phyloP scores from a whole-genome alignment of 148 eudicot genomes.

The Diospyros kaki region DNA sequence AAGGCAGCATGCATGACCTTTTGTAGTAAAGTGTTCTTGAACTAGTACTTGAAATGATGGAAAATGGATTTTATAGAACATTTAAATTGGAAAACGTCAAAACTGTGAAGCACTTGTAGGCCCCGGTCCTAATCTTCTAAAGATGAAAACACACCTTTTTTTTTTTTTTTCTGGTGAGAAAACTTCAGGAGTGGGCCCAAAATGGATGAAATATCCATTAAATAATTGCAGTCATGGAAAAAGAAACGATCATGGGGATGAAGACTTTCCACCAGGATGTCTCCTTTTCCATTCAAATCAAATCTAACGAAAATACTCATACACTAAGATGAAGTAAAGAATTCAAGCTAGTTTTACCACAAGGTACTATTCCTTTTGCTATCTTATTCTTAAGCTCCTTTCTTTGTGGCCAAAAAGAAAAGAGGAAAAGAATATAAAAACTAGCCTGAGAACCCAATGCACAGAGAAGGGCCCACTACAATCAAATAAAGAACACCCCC shows the following conservation, averaged over 20 bases:
- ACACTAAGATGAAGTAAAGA: not conserved
- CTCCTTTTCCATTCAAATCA: not conserved
- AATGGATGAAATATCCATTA: not conserved
- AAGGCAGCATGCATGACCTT: not conserved
- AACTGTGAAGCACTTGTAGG: not conserved
- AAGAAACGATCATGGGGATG: conserved; percentile 12
- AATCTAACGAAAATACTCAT: not conserved
- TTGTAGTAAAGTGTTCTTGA: not conserved
- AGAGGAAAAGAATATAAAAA: not conserved
- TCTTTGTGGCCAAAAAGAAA: too few species aligned
- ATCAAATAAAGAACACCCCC: not conserved
- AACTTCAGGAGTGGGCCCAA: not conserved
- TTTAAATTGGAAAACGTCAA: not conserved
- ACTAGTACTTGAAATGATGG: not conserved
- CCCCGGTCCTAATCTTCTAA: not conserved
- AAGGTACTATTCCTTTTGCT: too few species aligned
- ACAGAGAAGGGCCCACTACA: not conserved
- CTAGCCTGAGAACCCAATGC: not conserved
- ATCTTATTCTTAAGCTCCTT: too few species aligned
- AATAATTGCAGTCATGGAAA: conserved; percentile 13
- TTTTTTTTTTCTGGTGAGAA: not conserved
- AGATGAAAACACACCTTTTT: not conserved
- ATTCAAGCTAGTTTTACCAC: too few species aligned
- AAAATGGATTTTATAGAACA: not conserved
- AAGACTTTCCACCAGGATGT: conserved; percentile 11